phyloP scores from a whole-genome alignment of 148 eudicot genomes.

The Rhododendron molle region DNA sequence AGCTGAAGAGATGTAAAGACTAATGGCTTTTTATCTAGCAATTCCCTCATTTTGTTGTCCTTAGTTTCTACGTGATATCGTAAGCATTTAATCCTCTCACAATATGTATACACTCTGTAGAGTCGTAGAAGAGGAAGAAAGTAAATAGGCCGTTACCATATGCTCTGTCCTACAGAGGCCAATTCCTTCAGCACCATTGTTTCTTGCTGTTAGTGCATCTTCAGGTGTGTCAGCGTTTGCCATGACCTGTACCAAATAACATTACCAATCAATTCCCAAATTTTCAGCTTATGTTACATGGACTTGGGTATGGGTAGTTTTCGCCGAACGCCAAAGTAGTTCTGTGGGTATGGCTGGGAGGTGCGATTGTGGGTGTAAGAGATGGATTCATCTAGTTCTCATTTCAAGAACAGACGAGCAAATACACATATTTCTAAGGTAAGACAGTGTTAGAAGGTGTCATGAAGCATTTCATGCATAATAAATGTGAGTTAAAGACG shows the following conservation, averaged over 20 bases:
- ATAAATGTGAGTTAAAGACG: no score
- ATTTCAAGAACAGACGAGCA: background rate
- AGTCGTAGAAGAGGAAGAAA: background rate
- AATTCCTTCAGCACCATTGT: conserved; percentile 96
- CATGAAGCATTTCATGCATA: background rate
- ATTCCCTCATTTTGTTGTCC: background rate
- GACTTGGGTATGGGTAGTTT: background rate
- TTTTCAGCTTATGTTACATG: background rate
- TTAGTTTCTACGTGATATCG: background rate
- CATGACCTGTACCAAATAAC: conserved; percentile 59
- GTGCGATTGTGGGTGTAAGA: no score
- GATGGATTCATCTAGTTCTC: background rate
- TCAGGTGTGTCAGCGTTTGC: conserved; percentile 98
- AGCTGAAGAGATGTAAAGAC: background rate
- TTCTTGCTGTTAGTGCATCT: conserved; percentile 71
- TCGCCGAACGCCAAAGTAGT: no score
- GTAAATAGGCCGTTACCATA: conserved; percentile 49
- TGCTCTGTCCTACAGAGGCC: conserved; percentile 97
- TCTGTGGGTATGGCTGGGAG: no score
- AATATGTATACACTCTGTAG: no score
- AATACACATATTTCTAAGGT: background rate
- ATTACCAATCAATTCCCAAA: background rate
- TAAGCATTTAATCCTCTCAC: background rate
- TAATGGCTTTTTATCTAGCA: background rate
- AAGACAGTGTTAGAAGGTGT: background rate